A percentile compares a stretch with the other conserved stretches of the same genome.
These are phyloP conservation scores for Chaetomium sp. DNA, from an alignment of 2,329 filamentous ascomycete species.

Conservation along the genomic window DNA sequence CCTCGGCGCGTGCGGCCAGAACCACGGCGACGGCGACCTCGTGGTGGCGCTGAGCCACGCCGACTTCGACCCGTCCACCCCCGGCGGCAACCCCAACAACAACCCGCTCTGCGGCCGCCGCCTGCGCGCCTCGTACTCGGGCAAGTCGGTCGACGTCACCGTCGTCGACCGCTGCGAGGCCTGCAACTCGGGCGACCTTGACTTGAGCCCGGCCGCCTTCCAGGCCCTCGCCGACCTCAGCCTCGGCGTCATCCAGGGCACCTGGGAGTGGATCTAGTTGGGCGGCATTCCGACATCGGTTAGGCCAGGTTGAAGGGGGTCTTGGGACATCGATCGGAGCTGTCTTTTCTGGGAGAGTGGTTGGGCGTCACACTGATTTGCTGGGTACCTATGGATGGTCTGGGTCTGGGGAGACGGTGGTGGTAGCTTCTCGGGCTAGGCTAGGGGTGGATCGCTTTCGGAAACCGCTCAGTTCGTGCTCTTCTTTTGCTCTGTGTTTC, in stretches of 20 bases:
- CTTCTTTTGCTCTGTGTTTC: background rate
- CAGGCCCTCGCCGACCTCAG: constrained; percentile 45
- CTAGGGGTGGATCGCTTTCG: background rate
- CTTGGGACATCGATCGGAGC: background rate
- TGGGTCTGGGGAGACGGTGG: background rate
- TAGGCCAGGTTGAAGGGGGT: background rate
- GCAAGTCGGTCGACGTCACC: constrained; percentile 52
- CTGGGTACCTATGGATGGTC: background rate
- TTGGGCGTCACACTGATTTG: background rate
- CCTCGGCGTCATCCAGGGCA: constrained; percentile 40
- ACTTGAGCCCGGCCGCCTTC: constrained; percentile 43
- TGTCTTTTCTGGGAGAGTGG: background rate
- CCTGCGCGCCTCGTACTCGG: constrained; percentile 52
- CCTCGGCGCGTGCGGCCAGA: constrained; percentile 64
- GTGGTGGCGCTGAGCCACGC: constrained; percentile 64
- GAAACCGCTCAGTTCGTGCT: background rate
- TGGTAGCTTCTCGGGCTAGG: background rate
- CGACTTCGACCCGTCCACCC: constrained; percentile 59
- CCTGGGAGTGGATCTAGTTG: constrained; percentile 36
- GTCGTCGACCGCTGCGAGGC: constrained; percentile 62
- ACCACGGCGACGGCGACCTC: constrained; percentile 52
- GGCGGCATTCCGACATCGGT: background rate
- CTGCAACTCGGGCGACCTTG: constrained; percentile 42
- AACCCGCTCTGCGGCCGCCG: constrained; percentile 65
- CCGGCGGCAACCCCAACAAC: constrained; percentile 57